Percentiles rank a stretch among this genome's conserved stretches.
Evolutionary conservation across 768 basidiomycete genomes (phyloP).

Genomic region (Roridomyces roridus): DNA sequence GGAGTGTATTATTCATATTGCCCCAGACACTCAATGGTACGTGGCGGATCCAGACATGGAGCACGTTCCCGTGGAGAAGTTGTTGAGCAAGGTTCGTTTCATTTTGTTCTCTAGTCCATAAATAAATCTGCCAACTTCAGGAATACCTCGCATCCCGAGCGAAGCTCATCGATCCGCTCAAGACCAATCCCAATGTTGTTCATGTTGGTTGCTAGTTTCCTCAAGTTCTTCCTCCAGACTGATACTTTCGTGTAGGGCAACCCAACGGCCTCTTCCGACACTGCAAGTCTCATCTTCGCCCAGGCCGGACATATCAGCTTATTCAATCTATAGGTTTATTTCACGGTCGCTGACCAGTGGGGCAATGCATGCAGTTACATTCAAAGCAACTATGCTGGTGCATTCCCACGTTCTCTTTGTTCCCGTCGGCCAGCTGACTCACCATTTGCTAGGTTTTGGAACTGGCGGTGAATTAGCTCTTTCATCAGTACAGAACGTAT

Average conservation of each 20-base stretch:
- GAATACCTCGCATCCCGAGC: conserved; percentile 85
- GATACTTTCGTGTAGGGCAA: conserved; percentile 62
- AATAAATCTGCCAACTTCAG: conserved; percentile 44
- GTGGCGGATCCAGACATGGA: conserved; percentile 89
- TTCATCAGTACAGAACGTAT: background rate
- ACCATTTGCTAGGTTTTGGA: conserved; percentile 71
- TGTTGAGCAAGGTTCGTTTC: conserved; percentile 77
- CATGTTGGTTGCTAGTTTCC: conserved; percentile 52
- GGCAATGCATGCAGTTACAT: conserved; percentile 91
- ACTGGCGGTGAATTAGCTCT: conserved; percentile 65
- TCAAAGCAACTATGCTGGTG: conserved; percentile 87
- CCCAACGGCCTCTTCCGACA: conserved; percentile 87
- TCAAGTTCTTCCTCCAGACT: conserved; percentile 3
- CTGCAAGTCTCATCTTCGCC: conserved; percentile 57
- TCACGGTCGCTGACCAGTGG: conserved; percentile 81
- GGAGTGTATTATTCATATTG: background rate
- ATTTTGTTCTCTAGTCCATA: background rate
- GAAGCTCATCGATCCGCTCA: conserved; percentile 73
- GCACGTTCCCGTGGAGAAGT: conserved; percentile 78
- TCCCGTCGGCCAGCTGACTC: background rate
- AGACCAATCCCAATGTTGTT: conserved; percentile 67
- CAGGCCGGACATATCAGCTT: no score
- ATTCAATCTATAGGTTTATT: background rate
- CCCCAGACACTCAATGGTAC: conserved; percentile 84
- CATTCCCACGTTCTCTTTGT: conserved; percentile 30